phyloP scores from a whole-genome alignment of 805 yeast genomes.

The Maudiozyma bulderi region DNA sequence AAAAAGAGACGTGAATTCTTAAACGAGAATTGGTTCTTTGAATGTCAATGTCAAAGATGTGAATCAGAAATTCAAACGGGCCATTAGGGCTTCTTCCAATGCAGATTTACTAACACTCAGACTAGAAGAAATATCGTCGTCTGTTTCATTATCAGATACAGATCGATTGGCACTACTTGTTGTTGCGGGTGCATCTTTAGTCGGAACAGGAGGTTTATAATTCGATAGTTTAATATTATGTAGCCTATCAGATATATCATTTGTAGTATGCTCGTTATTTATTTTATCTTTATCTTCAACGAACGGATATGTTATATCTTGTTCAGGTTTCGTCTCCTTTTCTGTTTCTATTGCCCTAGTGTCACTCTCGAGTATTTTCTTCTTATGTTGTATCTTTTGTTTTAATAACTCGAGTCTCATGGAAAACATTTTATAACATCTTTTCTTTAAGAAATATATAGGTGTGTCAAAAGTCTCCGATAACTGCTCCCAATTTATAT shows the following conservation, averaged over 20 bases:
- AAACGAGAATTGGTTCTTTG: conserved; percentile 49
- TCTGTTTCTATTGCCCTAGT: neutral
- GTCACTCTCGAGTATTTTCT: conserved; percentile 1
- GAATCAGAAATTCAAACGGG: conserved; percentile 23
- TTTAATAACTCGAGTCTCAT: conserved; percentile 20
- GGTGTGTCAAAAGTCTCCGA: conserved; percentile 31
- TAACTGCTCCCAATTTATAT: conserved; percentile 26
- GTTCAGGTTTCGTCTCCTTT: neutral
- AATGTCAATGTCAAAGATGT: conserved; percentile 28
- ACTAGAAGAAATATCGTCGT: conserved; percentile 31
- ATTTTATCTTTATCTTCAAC: neutral
- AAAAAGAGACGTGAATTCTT: conserved; percentile 35
- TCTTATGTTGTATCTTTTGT: conserved; percentile 14
- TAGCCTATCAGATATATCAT: conserved; percentile 12
- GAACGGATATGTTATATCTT: neutral
- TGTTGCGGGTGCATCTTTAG: neutral
- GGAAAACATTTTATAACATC: conserved; percentile 23
- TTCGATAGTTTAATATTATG: conserved; percentile 22
- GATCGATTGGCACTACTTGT: neutral
- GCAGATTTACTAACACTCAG: conserved; percentile 33
- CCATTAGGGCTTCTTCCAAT: conserved; percentile 34
- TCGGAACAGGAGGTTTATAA: conserved; percentile 3
- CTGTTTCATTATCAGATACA: conserved; percentile 5
- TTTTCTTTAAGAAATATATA: conserved; percentile 18
- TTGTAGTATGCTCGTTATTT: neutral